Evolutionary conservation across 768 basidiomycete genomes (phyloP), one percentile per base, ranked within the genome.

Genomic region (Calocera viscosa): DNA sequence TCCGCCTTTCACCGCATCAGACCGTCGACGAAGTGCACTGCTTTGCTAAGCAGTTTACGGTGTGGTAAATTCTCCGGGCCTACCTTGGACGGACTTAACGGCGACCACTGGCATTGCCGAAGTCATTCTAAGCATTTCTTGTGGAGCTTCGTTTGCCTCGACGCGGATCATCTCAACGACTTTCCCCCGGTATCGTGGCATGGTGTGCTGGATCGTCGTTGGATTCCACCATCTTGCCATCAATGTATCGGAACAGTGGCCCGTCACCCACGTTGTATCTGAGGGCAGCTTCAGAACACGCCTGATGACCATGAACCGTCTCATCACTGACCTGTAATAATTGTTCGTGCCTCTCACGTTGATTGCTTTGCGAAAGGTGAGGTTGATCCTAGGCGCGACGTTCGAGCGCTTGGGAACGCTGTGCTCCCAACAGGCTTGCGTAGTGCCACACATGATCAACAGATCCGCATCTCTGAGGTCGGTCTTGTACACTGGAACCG

Each of bases 341-440:
- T 74, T 75, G 68, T 74, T 71, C 43, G 72, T 76, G 11, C 74
- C 74, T 43, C 70, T 73, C 34, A 66, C 69, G 17, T 73, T 73
- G 40, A 76, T 70, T 10, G 74, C 75, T 60, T 73, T 73, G 53
- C 76, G 69, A 63, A 77, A 77, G 17, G 76, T 77, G 68, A 77
- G 72, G 68, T 77, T 77, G 67, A 77, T 76, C 64, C 76, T 67
- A 38, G 74, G 73, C 38, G 70, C 70, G 2, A 70, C 75, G 41
- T 71, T 71, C 24, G 69, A 71, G 3, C 76, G 68, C 64, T 77
- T 77, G 1, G 76, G 76, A n/a, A 77, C 69, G 35, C 70, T 70
- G 67, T 77, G 76, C 39, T 74, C 67, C 76, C 76, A 77, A 30
- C 73, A 69, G 39, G 72, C 70, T 66, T 77, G 76, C 10, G 76